A percentile compares a stretch with the other conserved stretches of the same genome.
Conservation (phyloP, 306 rosid genomes). For the Begonia fuchsioides region DNA sequence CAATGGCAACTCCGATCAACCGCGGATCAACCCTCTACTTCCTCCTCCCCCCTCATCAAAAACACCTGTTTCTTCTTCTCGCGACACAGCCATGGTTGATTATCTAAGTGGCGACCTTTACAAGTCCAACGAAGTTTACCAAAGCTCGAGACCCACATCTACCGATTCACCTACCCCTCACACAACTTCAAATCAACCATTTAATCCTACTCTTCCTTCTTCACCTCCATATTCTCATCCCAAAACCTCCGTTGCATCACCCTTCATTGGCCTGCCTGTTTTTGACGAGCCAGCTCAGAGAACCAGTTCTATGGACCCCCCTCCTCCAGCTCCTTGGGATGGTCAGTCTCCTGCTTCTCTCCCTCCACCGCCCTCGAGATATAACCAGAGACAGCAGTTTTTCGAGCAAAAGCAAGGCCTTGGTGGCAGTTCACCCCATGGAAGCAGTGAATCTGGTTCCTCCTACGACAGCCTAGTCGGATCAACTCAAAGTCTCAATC, state of each 20-base stretch:
- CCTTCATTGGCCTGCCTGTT: slow-evolving; percentile 35
- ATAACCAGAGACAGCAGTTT: slow-evolving; percentile 69
- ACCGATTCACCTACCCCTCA: background rate
- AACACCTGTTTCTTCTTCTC: slow-evolving; percentile 29
- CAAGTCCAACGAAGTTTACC: slow-evolving; percentile 35
- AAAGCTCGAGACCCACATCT: slow-evolving; percentile 29
- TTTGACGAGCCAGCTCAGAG: slow-evolving; percentile 35
- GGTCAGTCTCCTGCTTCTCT: slow-evolving; percentile 29
- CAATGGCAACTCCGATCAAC: slow-evolving; percentile 19
- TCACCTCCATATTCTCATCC: slow-evolving; percentile 22
- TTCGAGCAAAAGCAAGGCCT: slow-evolving; percentile 30
- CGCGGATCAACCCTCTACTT: slow-evolving; percentile 33
- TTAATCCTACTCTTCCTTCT: slow-evolving; percentile 31
- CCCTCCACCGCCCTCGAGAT: slow-evolving; percentile 75
- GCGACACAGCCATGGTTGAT: slow-evolving; percentile 47
- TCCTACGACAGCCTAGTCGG: slow-evolving; percentile 62
- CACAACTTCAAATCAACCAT: too few relatives aligned
- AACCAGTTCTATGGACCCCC: background rate
- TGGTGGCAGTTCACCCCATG: slow-evolving; percentile 16
- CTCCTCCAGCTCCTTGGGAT: slow-evolving; percentile 69
- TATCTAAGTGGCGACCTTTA: slow-evolving; percentile 85
- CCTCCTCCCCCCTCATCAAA: slow-evolving; percentile 80
- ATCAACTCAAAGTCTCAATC: slow-evolving; percentile 60
- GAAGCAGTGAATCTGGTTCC: slow-evolving; percentile 44
- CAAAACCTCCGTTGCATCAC: slow-evolving; percentile 23